Evolutionary conservation across 1,139 yeast genomes (phyloP).

Genomic region (Scheffersomyces titani): DNA sequence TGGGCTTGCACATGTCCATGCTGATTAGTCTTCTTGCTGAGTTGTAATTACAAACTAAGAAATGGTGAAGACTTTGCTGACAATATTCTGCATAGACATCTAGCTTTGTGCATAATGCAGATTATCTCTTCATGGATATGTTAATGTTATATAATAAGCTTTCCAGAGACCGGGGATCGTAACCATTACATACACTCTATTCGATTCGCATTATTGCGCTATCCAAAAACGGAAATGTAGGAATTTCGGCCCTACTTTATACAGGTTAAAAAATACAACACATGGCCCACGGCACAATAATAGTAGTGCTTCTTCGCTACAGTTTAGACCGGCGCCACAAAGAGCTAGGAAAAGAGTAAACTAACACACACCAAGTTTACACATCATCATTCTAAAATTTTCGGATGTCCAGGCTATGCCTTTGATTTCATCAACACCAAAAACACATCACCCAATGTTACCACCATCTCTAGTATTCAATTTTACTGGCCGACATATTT

Average conservation of each 20-base stretch:
- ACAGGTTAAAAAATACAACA: neutral
- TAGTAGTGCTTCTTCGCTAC: neutral
- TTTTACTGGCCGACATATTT: neutral
- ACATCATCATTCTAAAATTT: neutral
- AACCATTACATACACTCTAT: neutral
- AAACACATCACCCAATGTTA: neutral
- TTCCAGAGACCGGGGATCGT: neutral
- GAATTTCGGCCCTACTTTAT: neutral
- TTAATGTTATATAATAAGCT: neutral
- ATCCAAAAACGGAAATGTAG: neutral
- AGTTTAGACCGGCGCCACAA: neutral
- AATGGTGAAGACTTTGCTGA: neutral
- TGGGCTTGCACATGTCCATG: neutral
- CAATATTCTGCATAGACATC: neutral
- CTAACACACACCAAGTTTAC: neutral
- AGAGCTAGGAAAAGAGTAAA: neutral
- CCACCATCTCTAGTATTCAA: neutral
- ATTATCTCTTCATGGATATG: neutral
- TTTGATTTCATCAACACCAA: neutral
- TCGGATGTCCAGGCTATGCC: neutral
- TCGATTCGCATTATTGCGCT: neutral
- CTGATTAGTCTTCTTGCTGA: neutral
- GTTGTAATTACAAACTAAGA: neutral
- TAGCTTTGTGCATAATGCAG: neutral
- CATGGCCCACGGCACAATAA: neutral